Conservation (phyloP, 176 grass and related monocot genomes). For the Triticum timopheevii region DNA sequence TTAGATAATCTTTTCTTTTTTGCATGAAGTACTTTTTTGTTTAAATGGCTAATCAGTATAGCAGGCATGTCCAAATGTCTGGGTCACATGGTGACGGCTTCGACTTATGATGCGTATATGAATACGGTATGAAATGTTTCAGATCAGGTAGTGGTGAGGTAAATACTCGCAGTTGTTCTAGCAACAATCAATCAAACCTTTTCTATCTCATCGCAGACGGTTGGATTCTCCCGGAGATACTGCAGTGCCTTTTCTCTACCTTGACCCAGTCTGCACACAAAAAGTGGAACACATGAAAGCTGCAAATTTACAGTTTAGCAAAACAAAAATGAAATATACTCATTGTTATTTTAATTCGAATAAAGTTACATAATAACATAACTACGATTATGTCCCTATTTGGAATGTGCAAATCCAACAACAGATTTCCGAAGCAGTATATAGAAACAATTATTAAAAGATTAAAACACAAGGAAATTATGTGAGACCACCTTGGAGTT, state of each 20-base stretch:
- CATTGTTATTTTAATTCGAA: not conserved
- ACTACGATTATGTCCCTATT: not conserved
- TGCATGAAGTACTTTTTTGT: too few relatives aligned
- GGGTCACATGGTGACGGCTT: not conserved
- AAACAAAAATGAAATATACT: not conserved
- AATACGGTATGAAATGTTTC: too few relatives aligned
- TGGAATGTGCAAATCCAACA: not conserved
- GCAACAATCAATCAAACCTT: constrained; percentile 51
- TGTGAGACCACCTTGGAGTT: not conserved
- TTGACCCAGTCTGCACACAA: constrained; percentile 68
- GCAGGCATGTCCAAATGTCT: not conserved
- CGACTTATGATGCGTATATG: not conserved
- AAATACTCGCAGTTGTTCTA: not conserved
- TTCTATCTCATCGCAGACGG: constrained; percentile 75
- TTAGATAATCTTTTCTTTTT: too few relatives aligned
- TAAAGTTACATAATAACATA: not conserved
- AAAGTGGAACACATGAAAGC: constrained; percentile 11
- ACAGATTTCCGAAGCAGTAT: not conserved
- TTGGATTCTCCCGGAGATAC: constrained; percentile 75
- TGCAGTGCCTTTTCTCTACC: constrained; percentile 90
- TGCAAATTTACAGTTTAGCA: not conserved
- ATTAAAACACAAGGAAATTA: not conserved
- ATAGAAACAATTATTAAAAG: not conserved
- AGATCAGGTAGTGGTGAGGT: not conserved
- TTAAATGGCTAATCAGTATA: not conserved